Evolutionary conservation across 2,329 filamentous ascomycete species (phyloP).

Genomic region (Calonectria henricotiae): DNA sequence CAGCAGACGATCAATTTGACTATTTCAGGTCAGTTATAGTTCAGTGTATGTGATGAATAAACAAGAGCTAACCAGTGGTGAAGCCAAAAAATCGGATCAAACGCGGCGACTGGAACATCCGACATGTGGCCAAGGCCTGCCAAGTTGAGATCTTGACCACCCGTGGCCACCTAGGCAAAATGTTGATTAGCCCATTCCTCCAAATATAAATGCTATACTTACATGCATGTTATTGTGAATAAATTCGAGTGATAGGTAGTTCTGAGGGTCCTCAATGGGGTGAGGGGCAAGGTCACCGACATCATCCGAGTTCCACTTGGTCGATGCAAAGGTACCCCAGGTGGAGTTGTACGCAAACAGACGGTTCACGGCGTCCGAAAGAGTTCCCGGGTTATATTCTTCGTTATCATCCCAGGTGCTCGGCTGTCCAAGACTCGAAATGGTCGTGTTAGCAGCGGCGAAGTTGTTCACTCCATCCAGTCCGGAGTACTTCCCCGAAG

Average conservation of each 20-base stretch:
- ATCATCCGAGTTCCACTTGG: slow-evolving; percentile 26
- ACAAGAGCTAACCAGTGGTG: slow-evolving; percentile 65
- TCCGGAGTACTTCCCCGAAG: neutral
- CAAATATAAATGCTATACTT: slow-evolving; percentile 4
- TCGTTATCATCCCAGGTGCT: too few relatives aligned
- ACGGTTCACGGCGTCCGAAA: slow-evolving; percentile 48
- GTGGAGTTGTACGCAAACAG: slow-evolving; percentile 51
- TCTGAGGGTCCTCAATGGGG: too few relatives aligned
- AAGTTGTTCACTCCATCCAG: slow-evolving; percentile 34
- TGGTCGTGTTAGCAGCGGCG: slow-evolving; percentile 6
- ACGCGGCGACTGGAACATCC: slow-evolving; percentile 71
- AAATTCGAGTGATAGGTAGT: slow-evolving; percentile 55
- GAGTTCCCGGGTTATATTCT: slow-evolving; percentile 43
- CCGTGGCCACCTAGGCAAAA: too few relatives aligned
- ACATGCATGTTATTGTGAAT: slow-evolving; percentile 61
- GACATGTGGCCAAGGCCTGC: slow-evolving; percentile 67
- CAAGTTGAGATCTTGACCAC: too few relatives aligned
- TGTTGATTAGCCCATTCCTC: too few relatives aligned
- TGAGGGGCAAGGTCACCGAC: too few relatives aligned
- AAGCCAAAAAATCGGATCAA: slow-evolving; percentile 77
- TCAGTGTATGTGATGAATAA: too few relatives aligned
- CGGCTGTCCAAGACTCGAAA: neutral
- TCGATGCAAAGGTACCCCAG: slow-evolving; percentile 40
- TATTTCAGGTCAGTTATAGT: neutral
- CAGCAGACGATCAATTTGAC: slow-evolving; percentile 35